These are phyloP conservation scores for Boletus vinaceobasis DNA, from an alignment of 768 basidiomycete genomes.

Conservation along the genomic window DNA sequence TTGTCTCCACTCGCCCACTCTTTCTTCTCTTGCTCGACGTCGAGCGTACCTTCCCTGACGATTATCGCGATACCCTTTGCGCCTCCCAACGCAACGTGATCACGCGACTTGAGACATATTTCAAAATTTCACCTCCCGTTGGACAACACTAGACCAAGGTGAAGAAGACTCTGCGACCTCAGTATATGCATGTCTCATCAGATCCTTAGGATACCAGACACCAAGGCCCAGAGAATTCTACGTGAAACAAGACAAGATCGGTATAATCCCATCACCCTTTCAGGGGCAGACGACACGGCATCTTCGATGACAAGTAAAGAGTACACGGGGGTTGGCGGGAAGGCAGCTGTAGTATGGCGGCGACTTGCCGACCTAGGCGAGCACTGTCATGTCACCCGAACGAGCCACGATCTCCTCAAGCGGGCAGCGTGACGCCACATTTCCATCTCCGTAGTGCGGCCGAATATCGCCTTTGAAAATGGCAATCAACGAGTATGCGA, in stretches of 20 bases:
- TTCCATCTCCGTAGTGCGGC: too few species aligned
- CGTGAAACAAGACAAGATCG: conserved; percentile 96
- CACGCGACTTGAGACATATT: conserved; percentile 12
- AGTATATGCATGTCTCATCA: conserved; percentile 5
- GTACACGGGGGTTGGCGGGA: too few species aligned
- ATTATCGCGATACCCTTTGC: conserved; percentile 5
- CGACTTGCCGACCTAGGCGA: too few species aligned
- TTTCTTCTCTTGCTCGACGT: conserved; percentile 9
- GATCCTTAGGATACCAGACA: conserved; percentile 44
- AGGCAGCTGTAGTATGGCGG: too few species aligned
- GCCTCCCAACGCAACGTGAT: neutral
- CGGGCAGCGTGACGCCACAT: too few species aligned
- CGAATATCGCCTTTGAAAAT: too few species aligned
- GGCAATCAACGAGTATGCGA: too few species aligned
- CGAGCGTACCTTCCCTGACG: neutral
- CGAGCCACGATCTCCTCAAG: too few species aligned
- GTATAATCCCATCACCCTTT: conserved; percentile 41
- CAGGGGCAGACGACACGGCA: conserved; percentile 5
- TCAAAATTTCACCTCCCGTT: neutral
- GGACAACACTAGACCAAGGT: conserved; percentile 20
- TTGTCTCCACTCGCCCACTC: neutral
- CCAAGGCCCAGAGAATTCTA: conserved; percentile 97
- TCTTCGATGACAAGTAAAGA: too few species aligned
- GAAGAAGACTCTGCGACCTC: neutral
- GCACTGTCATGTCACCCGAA: too few species aligned